These are phyloP conservation scores for Exidia glandulosa DNA, from an alignment of 768 basidiomycete species.

Conservation along the genomic window DNA sequence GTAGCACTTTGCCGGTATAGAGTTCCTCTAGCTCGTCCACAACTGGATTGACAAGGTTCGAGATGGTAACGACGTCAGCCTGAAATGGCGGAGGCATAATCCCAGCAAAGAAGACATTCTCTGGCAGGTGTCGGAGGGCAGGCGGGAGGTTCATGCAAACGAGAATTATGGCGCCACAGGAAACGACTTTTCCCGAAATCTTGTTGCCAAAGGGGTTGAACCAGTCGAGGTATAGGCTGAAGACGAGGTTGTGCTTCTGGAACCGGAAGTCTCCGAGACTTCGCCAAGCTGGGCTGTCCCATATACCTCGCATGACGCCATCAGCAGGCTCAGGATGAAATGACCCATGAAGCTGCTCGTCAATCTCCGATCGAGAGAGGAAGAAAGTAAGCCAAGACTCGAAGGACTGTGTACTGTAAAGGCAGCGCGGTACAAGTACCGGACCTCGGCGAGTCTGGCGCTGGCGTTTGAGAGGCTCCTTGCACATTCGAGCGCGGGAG, in stretches of 20 bases:
- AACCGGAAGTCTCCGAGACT: not conserved
- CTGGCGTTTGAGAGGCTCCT: not conserved
- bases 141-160: conserved; percentile 27
- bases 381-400: not conserved
- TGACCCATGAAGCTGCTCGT: not conserved
- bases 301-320: not conserved
- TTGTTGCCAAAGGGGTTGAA: conserved; percentile 25
- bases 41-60: conserved; percentile 28
- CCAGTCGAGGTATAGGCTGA: conserved; percentile 23
- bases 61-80: conserved; percentile 22
- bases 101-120: conserved; percentile 32
- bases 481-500: not conserved
- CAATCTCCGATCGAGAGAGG: not conserved
- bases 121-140: conserved; percentile 15
- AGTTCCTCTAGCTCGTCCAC: conserved; percentile 25
- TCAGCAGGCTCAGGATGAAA: not conserved
- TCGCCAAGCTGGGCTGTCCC: not conserved
- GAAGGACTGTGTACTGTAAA: not conserved
- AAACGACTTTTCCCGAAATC: conserved; percentile 15
- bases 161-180: conserved; percentile 22
- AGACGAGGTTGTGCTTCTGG: conserved; percentile 6
- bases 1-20: conserved; percentile 23
- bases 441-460: not conserved
- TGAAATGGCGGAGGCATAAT: conserved; percentile 31
- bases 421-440: not conserved